phyloP scores from a whole-genome alignment of 1,139 yeast species.

The Candida gigantensis region DNA sequence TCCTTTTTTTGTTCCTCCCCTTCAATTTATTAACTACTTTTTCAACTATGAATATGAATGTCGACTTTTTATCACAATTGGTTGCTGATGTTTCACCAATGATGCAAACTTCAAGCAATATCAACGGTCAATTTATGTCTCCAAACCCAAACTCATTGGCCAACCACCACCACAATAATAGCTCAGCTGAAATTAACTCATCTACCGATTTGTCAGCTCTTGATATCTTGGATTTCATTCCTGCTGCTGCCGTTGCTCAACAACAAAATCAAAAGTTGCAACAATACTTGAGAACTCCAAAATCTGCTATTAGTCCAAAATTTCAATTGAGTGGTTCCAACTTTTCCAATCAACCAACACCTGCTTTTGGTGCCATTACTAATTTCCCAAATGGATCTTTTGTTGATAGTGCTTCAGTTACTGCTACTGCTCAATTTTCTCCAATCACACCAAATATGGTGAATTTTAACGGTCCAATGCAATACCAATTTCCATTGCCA shows the following conservation, averaged over 20 bases:
- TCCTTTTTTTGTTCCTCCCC: not conserved
- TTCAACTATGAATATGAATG: slow-evolving; percentile 6
- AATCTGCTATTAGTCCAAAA: slow-evolving; percentile 11
- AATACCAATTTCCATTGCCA: not conserved
- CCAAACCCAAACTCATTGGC: slow-evolving; percentile 9
- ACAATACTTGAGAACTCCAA: slow-evolving; percentile 12
- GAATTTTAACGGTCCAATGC: slow-evolving; percentile 1
- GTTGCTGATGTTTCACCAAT: slow-evolving; percentile 9
- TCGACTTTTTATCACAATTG: slow-evolving; percentile 6
- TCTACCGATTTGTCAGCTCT: slow-evolving; percentile 1
- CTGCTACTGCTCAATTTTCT: slow-evolving; percentile 7
- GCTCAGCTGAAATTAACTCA: slow-evolving; percentile 1
- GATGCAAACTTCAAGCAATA: slow-evolving; percentile 3
- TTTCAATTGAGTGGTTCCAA: slow-evolving; percentile 8
- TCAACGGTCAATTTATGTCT: slow-evolving; percentile 5
- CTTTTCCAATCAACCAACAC: slow-evolving; percentile 11
- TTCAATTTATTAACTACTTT: not conserved
- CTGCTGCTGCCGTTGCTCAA: slow-evolving; percentile 3
- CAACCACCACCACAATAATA: slow-evolving; percentile 1
- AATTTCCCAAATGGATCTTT: slow-evolving; percentile 5
- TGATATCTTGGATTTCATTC: slow-evolving; percentile 11
- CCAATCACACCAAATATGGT: slow-evolving; percentile 13
- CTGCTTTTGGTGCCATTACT: slow-evolving; percentile 9
- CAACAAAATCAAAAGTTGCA: slow-evolving; percentile 4
- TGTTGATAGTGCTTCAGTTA: not conserved